A percentile compares a stretch with the other conserved stretches of the same genome.
Evolutionary conservation across 306 rosid species (phyloP).

Genomic region (Datisca glomerata): DNA sequence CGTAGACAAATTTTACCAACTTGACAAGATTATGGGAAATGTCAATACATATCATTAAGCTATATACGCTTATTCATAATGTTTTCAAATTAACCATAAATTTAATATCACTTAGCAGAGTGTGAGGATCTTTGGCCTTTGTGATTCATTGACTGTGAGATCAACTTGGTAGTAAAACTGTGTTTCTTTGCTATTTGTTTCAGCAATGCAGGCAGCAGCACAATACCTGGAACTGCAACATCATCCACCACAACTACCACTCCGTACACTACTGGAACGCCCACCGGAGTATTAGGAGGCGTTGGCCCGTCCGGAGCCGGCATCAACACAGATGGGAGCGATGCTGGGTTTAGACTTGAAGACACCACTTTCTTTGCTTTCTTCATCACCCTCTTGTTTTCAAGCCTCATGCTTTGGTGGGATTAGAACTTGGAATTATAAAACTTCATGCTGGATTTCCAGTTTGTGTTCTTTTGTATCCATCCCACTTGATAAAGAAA

Average conservation of each 20-base stretch:
- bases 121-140: neutral
- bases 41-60: neutral
- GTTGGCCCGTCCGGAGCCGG: conserved; percentile 68
- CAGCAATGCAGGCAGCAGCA: neutral
- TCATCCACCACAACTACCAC: conserved; percentile 12
- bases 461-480: neutral
- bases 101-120: neutral
- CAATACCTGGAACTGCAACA: conserved; percentile 13
- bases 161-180: no score
- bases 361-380: conserved; percentile 12
- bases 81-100: neutral
- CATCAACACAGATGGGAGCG: conserved; percentile 49
- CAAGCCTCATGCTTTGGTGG: conserved; percentile 45
- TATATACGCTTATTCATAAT: neutral
- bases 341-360: conserved; percentile 29
- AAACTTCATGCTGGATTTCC: neutral
- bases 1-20: neutral
- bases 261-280: conserved; percentile 27
- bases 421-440: conserved; percentile 14
- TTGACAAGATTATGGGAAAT: neutral
- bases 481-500: no score
- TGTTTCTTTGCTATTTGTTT: neutral
- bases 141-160: no score
- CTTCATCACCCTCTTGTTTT: conserved; percentile 17
- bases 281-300: conserved; percentile 62